Percentiles rank a stretch among this genome's conserved stretches.
phyloP scores from a whole-genome alignment of 2,329 filamentous ascomycete species.

The Metarhizium rileyi region DNA sequence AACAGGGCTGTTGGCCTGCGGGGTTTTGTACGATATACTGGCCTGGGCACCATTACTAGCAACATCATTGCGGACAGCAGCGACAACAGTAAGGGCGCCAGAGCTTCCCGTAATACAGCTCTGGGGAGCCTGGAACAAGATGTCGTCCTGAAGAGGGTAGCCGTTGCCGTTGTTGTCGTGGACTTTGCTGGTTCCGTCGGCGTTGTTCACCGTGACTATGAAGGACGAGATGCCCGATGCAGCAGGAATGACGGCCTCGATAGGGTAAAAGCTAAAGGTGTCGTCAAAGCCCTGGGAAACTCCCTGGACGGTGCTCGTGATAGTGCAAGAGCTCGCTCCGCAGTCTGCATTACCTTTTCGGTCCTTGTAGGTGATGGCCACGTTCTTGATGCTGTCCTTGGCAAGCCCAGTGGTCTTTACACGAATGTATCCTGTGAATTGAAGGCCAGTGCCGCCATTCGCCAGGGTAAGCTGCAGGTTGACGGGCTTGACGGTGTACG shows the following conservation, averaged over 20 bases:
- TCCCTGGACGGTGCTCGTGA: slow-evolving; percentile 36
- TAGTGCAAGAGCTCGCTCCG: slow-evolving; percentile 31
- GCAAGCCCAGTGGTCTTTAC: slow-evolving; percentile 42
- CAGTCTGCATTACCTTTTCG: slow-evolving; percentile 39
- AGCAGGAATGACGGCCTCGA: slow-evolving; percentile 41
- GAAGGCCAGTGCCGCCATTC: slow-evolving; percentile 35
- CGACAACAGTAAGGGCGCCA: slow-evolving; percentile 34
- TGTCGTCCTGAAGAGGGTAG: slow-evolving; percentile 44
- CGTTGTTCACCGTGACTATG: slow-evolving; percentile 39
- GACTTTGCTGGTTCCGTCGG: slow-evolving; percentile 32
- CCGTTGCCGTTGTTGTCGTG: slow-evolving; percentile 49
- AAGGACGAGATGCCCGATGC: slow-evolving; percentile 53
- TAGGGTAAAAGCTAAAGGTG: slow-evolving; percentile 45
- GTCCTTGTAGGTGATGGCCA: slow-evolving; percentile 47
- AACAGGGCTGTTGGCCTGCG: slow-evolving; percentile 30
- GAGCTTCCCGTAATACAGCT: slow-evolving; percentile 40
- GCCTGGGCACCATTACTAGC: slow-evolving; percentile 30
- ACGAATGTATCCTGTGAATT: slow-evolving; percentile 45
- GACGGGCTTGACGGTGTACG: slow-evolving; percentile 51
- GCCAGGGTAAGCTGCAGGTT: slow-evolving; percentile 45
- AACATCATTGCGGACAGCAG: slow-evolving; percentile 40
- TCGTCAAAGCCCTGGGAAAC: slow-evolving; percentile 49
- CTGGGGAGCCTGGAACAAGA: slow-evolving; percentile 46
- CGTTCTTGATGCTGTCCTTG: slow-evolving; percentile 30
- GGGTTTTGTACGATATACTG: slow-evolving; percentile 33